Percentiles rank a stretch among this genome's conserved stretches.
Evolutionary conservation across 768 basidiomycete species (phyloP).

Genomic region (Fibroporia radiculosa): DNA sequence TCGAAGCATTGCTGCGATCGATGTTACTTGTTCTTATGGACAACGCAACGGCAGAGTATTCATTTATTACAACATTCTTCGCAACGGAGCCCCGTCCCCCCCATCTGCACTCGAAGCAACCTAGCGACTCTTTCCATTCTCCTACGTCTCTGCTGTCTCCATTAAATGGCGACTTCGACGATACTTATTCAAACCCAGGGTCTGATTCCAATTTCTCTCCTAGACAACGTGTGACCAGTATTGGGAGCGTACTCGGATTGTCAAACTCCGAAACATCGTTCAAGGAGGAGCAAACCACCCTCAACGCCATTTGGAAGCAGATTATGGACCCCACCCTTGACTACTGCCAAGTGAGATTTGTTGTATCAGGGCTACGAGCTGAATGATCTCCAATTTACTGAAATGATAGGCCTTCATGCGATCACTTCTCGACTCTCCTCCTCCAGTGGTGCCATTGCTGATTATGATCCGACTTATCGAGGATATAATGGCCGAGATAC

Average conservation of each 20-base stretch:
- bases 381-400: neutral
- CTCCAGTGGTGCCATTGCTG: constrained; percentile 69
- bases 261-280: neutral
- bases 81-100: constrained; percentile 19
- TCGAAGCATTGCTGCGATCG: constrained; percentile 82
- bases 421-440: constrained; percentile 62
- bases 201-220: constrained; percentile 40
- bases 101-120: constrained; percentile 10
- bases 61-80: constrained; percentile 85
- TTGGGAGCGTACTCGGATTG: constrained; percentile 13
- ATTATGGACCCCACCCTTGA: constrained; percentile 87
- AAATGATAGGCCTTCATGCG: constrained; percentile 54
- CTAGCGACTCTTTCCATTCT: constrained; percentile 25
- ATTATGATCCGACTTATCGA: constrained; percentile 92
- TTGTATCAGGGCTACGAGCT: neutral
- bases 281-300: constrained; percentile 49
- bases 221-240: constrained; percentile 13
- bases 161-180: constrained; percentile 20
- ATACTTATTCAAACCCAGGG: constrained; percentile 21
- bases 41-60: constrained; percentile 89
- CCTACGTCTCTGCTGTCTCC: constrained; percentile 26
- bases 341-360: constrained; percentile 61
- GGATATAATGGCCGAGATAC: constrained; percentile 64
- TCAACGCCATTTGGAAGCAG: constrained; percentile 80
- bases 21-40: constrained; percentile 87